phyloP scores from a whole-genome alignment of 352 stramenopile genomes.

The Phytophthora hibernalis region DNA sequence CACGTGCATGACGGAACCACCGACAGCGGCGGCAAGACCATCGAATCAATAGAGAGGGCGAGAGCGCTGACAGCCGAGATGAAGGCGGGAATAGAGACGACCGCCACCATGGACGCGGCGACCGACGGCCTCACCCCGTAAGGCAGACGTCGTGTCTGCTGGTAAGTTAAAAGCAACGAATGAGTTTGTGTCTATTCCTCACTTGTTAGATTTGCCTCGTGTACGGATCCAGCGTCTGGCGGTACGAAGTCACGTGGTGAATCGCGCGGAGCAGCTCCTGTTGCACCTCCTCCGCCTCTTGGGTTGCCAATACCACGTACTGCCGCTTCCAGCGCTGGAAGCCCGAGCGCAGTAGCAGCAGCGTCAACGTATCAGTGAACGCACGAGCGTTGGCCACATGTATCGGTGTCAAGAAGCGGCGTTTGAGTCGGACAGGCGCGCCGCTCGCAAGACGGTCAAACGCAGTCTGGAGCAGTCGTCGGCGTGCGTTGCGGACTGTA shows the following conservation, averaged over 20 bases:
- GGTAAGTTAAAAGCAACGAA: conserved; percentile 38
- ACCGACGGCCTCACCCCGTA: conserved; percentile 38
- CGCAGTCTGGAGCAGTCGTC: conserved; percentile 18
- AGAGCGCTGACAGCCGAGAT: conserved; percentile 34
- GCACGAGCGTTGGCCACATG: conserved; percentile 31
- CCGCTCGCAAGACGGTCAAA: conserved; percentile 24
- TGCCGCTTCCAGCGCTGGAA: conserved; percentile 62
- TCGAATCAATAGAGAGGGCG: conserved; percentile 29
- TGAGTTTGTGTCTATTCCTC: conserved; percentile 19
- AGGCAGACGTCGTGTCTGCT: conserved; percentile 21
- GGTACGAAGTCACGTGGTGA: conserved; percentile 46
- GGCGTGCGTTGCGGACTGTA: conserved; percentile 8
- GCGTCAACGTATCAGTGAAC: conserved; percentile 33
- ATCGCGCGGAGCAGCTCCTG: conserved; percentile 54
- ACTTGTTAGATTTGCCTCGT: background rate
- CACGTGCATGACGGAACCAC: conserved; percentile 41
- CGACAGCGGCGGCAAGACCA: conserved; percentile 3
- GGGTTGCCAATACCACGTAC: conserved; percentile 54
- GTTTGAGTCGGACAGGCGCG: background rate
- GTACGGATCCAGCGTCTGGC: conserved; percentile 44
- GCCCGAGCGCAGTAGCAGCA: conserved; percentile 28
- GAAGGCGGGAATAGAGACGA: conserved; percentile 26
- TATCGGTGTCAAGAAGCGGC: conserved; percentile 12
- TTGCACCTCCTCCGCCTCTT: conserved; percentile 50
- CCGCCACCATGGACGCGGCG: conserved; percentile 29